Conservation (phyloP, 2,329 filamentous ascomycete species). For the Sporothrix pallida region DNA sequence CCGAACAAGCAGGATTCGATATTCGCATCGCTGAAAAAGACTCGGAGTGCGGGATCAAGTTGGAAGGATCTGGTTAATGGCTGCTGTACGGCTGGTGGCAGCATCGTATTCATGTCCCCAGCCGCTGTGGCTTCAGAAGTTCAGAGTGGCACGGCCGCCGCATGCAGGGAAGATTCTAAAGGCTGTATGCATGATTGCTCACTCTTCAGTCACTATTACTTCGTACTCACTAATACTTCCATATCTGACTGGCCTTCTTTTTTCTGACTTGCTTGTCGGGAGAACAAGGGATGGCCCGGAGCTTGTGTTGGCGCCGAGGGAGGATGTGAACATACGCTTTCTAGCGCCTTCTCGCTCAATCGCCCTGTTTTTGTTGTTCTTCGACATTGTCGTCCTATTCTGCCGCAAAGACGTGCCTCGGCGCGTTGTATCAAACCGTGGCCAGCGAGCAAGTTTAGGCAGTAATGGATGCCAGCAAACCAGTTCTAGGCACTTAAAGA, state of each 20-base stretch:
- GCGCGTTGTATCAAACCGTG: constrained; percentile 18
- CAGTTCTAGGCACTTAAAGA: constrained; percentile 10
- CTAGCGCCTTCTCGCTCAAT: constrained; percentile 4
- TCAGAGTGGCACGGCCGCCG: constrained; percentile 6
- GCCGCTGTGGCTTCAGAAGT: constrained; percentile 8
- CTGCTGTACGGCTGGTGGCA: background rate
- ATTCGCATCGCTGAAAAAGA: background rate
- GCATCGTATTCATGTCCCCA: constrained; percentile 6
- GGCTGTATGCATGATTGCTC: background rate
- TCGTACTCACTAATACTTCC: background rate
- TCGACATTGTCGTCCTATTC: background rate
- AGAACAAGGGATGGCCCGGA: constrained; percentile 1
- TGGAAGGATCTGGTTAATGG: background rate
- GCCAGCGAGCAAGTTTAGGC: constrained; percentile 22
- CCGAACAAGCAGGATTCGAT: background rate
- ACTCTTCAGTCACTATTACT: background rate
- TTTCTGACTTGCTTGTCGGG: background rate
- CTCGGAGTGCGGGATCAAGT: background rate
- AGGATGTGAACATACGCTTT: background rate
- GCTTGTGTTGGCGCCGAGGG: constrained; percentile 20
- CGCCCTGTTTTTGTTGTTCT: background rate
- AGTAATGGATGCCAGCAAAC: constrained; percentile 18
- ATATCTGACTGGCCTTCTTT: constrained; percentile 3
- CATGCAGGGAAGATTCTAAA: background rate
- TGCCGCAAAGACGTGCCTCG: constrained; percentile 10